phyloP scores from a whole-genome alignment of 768 basidiomycete genomes.

The Leccinum pellstonianum region DNA sequence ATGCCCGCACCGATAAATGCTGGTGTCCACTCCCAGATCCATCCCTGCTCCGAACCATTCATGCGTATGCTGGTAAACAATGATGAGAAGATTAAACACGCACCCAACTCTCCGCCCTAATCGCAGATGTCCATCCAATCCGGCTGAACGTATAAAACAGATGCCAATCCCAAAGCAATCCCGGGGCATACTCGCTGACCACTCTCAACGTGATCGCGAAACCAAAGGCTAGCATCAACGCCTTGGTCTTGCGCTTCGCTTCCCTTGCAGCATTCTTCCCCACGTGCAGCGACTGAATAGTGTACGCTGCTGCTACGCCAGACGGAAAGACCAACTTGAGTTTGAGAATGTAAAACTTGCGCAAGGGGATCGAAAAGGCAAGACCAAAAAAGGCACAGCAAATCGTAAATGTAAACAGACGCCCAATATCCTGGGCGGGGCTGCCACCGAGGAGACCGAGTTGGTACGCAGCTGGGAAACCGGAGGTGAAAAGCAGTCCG shows the following conservation, averaged over 20 bases:
- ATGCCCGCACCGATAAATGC: slow-evolving; percentile 63
- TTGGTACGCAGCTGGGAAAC: slow-evolving; percentile 60
- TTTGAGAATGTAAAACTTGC: slow-evolving; percentile 60
- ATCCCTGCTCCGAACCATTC: slow-evolving; percentile 33
- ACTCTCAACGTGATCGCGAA: slow-evolving; percentile 44
- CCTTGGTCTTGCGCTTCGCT: slow-evolving; percentile 56
- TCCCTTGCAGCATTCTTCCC: slow-evolving; percentile 47
- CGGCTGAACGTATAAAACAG: neutral
- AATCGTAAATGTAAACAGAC: slow-evolving; percentile 52
- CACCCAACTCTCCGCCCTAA: slow-evolving; percentile 4
- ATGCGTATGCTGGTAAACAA: slow-evolving; percentile 14
- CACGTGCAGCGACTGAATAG: slow-evolving; percentile 59
- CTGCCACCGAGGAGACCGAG: slow-evolving; percentile 45
- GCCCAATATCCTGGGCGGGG: slow-evolving; percentile 53
- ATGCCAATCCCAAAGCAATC: slow-evolving; percentile 4
- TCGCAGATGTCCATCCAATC: slow-evolving; percentile 1
- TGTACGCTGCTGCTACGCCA: slow-evolving; percentile 64
- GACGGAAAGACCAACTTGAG: slow-evolving; percentile 66
- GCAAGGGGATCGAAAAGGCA: slow-evolving; percentile 64
- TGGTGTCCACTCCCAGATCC: slow-evolving; percentile 38
- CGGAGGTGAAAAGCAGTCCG: slow-evolving; percentile 59
- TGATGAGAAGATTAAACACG: slow-evolving; percentile 25
- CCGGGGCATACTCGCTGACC: slow-evolving; percentile 1
- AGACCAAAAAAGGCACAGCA: slow-evolving; percentile 60
- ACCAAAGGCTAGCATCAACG: slow-evolving; percentile 46